Evolutionary conservation across 495 filamentous ascomycete genomes (phyloP), one percentile per base, ranked within the genome.

Genomic region (Penicillium canariense): DNA sequence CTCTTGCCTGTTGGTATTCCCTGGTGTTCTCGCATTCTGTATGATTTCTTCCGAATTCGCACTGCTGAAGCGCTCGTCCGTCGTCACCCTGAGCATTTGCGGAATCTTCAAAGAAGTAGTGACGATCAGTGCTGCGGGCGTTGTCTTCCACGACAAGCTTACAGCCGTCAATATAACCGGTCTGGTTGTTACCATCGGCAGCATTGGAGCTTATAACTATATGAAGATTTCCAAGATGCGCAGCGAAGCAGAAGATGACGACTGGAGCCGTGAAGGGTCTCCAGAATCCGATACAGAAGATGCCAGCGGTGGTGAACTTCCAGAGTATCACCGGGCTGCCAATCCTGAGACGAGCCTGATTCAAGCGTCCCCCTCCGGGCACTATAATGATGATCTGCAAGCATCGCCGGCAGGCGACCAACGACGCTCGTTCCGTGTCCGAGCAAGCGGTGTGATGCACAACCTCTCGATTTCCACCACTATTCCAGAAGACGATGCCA

Each of bases 21-120:
- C 95, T 0, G 95, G 95, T 5, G 72, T 83, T 11, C 86, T 99
- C 25, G 95, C 95, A 3, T 99, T 99, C 64, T 80, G 91, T 44
- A 99, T 99, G 95, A 96, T 94, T 28, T 82, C 90, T 1, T 90
- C 90, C 40, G 95, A 99, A 72, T 99, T 97, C 62, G 93, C 95
- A 40, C 80, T 99, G 26, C 79, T 99, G 38, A 86, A 97, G 77
- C 90, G 95, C 28, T 97, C 92, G 4, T 91, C 87, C 5, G 95
- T 99, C 48, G 95, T 99, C 43, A 97, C 95, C 0, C 80, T 99
- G 44, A 91, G 87, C 46, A 97, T 99, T 50, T 95, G 91, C 58
- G 95, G 95, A 43, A 99, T 97, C 48, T 97, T 99, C 79, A 99
- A 99, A 71, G 95, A 99, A 73, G 95, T 96, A 10, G 86, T 99